Evolutionary conservation across 1,139 yeast genomes (phyloP).

Genomic region (Blastobotrys serpentis): DNA sequence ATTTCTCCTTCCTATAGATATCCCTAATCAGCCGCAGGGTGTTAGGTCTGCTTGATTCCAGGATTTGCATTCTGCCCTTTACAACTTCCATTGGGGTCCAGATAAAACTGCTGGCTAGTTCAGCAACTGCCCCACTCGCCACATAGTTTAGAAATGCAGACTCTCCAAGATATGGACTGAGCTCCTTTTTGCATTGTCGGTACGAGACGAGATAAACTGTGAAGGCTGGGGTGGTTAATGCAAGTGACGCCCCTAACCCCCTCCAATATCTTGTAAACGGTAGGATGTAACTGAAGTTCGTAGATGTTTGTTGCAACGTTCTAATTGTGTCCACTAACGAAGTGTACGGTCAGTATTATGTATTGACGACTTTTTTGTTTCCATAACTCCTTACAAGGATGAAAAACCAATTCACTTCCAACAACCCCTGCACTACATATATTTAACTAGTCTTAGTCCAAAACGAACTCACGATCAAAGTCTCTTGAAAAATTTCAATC

Average conservation of each 20-base stretch:
- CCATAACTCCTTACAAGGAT: constrained; percentile 33
- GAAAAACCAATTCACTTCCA: constrained; percentile 37
- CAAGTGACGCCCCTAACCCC: constrained; percentile 38
- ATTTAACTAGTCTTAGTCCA: too few species aligned
- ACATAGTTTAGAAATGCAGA: constrained; percentile 36
- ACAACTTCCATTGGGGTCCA: constrained; percentile 46
- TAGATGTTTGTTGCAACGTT: constrained; percentile 38
- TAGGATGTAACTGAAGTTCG: constrained; percentile 29
- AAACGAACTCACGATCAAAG: background rate
- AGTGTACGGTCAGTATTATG: too few species aligned
- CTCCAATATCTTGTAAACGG: constrained; percentile 40
- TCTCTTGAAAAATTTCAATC: constrained; percentile 6
- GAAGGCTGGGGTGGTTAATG: constrained; percentile 41
- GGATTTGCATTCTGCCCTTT: constrained; percentile 42
- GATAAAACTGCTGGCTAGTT: constrained; percentile 37
- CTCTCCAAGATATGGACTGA: constrained; percentile 36
- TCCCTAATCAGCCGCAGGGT: constrained; percentile 25
- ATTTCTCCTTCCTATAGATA: constrained; percentile 35
- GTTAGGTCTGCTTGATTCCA: constrained; percentile 17
- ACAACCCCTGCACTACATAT: constrained; percentile 39
- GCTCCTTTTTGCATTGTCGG: constrained; percentile 36
- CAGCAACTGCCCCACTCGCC: constrained; percentile 39
- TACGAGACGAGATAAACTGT: constrained; percentile 41
- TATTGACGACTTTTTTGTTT: background rate
- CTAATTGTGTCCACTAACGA: constrained; percentile 35